Evolutionary conservation across 225 moss, liverwort and hornwort species (phyloP), one percentile per base, ranked within the genome.

Genomic region (Polytrichum commune): DNA sequence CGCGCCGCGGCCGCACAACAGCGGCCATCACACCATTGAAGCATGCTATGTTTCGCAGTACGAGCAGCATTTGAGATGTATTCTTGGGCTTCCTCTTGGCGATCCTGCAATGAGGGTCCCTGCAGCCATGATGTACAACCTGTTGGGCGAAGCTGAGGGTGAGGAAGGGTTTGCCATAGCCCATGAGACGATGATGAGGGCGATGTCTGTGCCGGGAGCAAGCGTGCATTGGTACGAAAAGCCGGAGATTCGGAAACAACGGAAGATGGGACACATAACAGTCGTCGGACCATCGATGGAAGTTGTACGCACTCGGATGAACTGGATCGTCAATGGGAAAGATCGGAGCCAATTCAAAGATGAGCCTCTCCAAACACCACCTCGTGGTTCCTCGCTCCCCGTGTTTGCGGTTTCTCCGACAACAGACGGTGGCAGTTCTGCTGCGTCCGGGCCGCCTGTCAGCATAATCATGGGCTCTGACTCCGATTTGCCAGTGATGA

Each of bases 171-270:
- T 97, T 66, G 72, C 86, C 1, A 53, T 91, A 18, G 85, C 81
- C 10, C 91, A 86, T 55, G 75, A 83, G 20, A 84, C 85, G 10
- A 88, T 97, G 74, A 73, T 79, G 18, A 84, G 86, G 66, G 94
- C 97, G 25, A 89, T 91, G 74, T 70, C 83, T 18, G 87, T 92
- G 56, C 92, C 92, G 0, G 97, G 97, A 18, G 92, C 94, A 19
- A 90, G 88, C 19, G 83, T 94, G 5, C 97, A 97, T 56, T 97
- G 97, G 97, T 97, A 97, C 33, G 97, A 90, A 70, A 97, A 92
- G 63, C 97, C 94, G 18, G 97, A 94, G 77, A 97, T 97, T 76
- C 79, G 94, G 18, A 84, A 83, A 62, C 97, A 97, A 62, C 74
- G 94, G 24, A 97, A 97, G 81, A 97, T 97, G 94, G 94, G 97